These are phyloP conservation scores for Thelonectria discophora DNA, from an alignment of 2,329 filamentous ascomycete species.

Conservation along the genomic window DNA sequence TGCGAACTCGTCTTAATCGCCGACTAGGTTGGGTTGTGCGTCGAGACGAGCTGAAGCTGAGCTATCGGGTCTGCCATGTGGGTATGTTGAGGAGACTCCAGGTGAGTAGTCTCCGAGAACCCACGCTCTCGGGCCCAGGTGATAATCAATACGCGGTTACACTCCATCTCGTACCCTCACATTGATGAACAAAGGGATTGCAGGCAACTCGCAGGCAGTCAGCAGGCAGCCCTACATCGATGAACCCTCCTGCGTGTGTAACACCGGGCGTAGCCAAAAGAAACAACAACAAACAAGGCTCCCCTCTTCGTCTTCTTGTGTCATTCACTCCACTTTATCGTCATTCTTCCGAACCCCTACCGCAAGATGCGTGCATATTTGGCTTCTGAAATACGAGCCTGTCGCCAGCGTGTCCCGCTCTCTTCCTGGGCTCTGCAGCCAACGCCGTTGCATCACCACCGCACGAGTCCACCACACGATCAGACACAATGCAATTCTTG, in stretches of 20 bases:
- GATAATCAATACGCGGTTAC: not conserved
- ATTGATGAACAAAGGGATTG: not conserved
- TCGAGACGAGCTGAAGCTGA: not conserved
- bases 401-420: slow-evolving; percentile 6
- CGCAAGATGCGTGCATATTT: slow-evolving; percentile 13
- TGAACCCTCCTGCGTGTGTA: not conserved
- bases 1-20: not conserved
- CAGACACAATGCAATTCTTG: not conserved
- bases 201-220: slow-evolving; percentile 14
- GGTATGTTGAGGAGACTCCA: too few species aligned
- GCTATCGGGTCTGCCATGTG: not conserved
- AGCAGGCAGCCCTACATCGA: slow-evolving; percentile 14
- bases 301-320: not conserved
- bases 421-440: slow-evolving; percentile 3
- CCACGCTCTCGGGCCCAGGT: not conserved
- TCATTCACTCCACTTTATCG: not conserved
- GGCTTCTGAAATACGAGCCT: slow-evolving; percentile 20
- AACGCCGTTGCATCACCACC: not conserved
- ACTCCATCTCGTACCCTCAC: not conserved
- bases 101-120: too few species aligned
- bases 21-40: not conserved
- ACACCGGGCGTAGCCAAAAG: not conserved
- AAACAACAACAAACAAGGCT: not conserved
- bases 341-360: not conserved
- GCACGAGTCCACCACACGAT: not conserved